Conservation (phyloP, 208 protist genomes). For the Trypanosoma cruzi region DNA sequence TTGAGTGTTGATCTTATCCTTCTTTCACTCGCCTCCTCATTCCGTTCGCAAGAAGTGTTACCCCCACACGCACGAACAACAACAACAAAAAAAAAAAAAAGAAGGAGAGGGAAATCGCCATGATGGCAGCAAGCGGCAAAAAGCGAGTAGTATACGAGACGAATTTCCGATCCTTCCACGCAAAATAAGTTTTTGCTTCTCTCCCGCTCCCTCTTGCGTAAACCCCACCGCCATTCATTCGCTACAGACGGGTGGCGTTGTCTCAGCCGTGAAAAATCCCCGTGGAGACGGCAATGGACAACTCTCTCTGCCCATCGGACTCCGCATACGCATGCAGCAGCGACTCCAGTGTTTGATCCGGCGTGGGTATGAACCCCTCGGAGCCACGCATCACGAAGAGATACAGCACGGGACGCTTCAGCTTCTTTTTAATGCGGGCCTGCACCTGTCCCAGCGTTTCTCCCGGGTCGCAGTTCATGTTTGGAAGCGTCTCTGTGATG, state of each 20-base stretch:
- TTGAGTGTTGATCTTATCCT: not conserved
- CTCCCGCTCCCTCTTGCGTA: too few relatives aligned
- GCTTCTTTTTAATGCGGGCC: slow-evolving; percentile 55
- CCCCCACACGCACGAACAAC: too few relatives aligned
- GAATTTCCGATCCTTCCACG: too few relatives aligned
- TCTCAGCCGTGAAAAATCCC: slow-evolving; percentile 70
- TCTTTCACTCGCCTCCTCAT: too few relatives aligned
- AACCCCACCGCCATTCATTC: too few relatives aligned
- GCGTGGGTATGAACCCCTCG: slow-evolving; percentile 70
- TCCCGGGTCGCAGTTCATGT: slow-evolving; percentile 50
- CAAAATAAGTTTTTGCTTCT: too few relatives aligned
- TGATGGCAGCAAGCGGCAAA: too few relatives aligned
- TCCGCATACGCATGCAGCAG: slow-evolving; percentile 56
- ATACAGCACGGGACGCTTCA: slow-evolving; percentile 42
- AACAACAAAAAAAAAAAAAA: slow-evolving; percentile 11
- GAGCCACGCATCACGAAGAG: slow-evolving; percentile 67
- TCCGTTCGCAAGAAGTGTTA: too few relatives aligned
- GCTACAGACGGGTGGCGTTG: too few relatives aligned
- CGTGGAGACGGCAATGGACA: slow-evolving; percentile 58
- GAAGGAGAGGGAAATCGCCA: slow-evolving; percentile 11
- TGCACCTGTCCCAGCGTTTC: slow-evolving; percentile 74
- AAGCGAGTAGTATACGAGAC: too few relatives aligned
- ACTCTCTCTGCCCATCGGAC: slow-evolving; percentile 34
- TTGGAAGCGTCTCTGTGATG: slow-evolving; percentile 35
- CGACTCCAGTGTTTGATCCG: slow-evolving; percentile 61